Conservation (phyloP, 2,329 filamentous ascomycete genomes). For the Cephalotrichum gorgonifer region DNA sequence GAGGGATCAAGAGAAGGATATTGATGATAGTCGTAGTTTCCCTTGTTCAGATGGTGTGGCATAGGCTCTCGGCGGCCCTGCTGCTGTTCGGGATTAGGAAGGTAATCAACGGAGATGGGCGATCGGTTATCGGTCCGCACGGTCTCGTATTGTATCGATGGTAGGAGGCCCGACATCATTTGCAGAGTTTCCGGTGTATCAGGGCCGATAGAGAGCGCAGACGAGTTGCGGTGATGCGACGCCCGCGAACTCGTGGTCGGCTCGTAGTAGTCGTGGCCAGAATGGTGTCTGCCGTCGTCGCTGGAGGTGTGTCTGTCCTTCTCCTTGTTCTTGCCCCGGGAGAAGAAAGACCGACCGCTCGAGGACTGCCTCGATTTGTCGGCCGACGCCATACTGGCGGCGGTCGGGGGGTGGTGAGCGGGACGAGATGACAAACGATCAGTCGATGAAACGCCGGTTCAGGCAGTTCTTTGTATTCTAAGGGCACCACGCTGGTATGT, state of each 20-base stretch:
- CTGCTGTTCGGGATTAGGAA: slow-evolving; percentile 56
- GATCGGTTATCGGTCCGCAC: slow-evolving; percentile 54
- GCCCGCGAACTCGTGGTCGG: slow-evolving; percentile 53
- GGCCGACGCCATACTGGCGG: slow-evolving; percentile 45
- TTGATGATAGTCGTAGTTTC: slow-evolving; percentile 72
- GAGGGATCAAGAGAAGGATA: slow-evolving; percentile 65
- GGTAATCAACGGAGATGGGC: slow-evolving; percentile 63
- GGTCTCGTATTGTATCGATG: slow-evolving; percentile 78
- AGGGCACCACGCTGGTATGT: neutral
- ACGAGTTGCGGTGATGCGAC: slow-evolving; percentile 64
- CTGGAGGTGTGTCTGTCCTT: slow-evolving; percentile 46
- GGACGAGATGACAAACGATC: slow-evolving; percentile 7
- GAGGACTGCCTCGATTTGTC: slow-evolving; percentile 78
- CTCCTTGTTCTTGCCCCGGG: slow-evolving; percentile 72
- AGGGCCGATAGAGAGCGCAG: slow-evolving; percentile 58
- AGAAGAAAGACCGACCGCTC: slow-evolving; percentile 64
- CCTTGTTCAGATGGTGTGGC: slow-evolving; percentile 76
- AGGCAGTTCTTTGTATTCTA: neutral
- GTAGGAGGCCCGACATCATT: slow-evolving; percentile 72
- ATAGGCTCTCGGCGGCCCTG: slow-evolving; percentile 59
- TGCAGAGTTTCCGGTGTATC: slow-evolving; percentile 56
- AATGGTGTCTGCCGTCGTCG: slow-evolving; percentile 48
- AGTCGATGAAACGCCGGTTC: slow-evolving; percentile 6
- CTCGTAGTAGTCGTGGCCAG: slow-evolving; percentile 47
- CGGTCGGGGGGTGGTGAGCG: slow-evolving; percentile 6